Base-by-base conservation (phyloP, 75 land plant genomes). In the Pinus taeda region DNA sequence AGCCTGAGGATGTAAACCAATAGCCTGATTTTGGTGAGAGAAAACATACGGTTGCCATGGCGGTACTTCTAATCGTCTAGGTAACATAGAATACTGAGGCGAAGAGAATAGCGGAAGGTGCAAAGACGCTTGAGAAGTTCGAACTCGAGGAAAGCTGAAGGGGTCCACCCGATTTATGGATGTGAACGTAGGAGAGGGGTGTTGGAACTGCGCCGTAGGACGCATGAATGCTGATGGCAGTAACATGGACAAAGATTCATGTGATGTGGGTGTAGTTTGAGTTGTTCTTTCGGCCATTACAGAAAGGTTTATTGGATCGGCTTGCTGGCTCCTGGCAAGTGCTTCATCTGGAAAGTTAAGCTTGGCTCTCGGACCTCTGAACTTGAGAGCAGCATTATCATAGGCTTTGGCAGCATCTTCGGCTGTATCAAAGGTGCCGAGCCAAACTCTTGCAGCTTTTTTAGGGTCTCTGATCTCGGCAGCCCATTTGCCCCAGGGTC, bases 331-430 rank as follows among this genome's bases (percentile, higher is more conserved):
- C 42, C 55, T 69, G 13, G 24, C 72, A 76, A 62, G 24, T 17
- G 39, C 15, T 39, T 77, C 77, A 11, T 73, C 79, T 45, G 77
- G 79, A 22, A 77, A 77, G 76, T 73, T 77, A 3, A 77, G 76
- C 29, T 73, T 42, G 17, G 79, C 79, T 49, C 77, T 42, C 18
- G 57, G 57, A 21, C 77, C 77, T 56, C 75, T 77, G 49, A 77
- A 77, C 12, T 18, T 39, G 33, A 77, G 24, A 15, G 79, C 79
- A 6, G 64, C 65, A 13, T 56, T 24, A 37, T 77, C 79, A 33
- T 77, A 77, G 22, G 79, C 79, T 49, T 56, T 42, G 15, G 79
- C 79, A 24, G 79, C 79, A 42, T 77, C 77, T 22, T 75, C 77
- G 3, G 76, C 57, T 30, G 76, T 74, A n/a, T 73, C 57, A 74